Conservation (phyloP, 2,329 filamentous ascomycete species). For the Fusarium avenaceum region DNA sequence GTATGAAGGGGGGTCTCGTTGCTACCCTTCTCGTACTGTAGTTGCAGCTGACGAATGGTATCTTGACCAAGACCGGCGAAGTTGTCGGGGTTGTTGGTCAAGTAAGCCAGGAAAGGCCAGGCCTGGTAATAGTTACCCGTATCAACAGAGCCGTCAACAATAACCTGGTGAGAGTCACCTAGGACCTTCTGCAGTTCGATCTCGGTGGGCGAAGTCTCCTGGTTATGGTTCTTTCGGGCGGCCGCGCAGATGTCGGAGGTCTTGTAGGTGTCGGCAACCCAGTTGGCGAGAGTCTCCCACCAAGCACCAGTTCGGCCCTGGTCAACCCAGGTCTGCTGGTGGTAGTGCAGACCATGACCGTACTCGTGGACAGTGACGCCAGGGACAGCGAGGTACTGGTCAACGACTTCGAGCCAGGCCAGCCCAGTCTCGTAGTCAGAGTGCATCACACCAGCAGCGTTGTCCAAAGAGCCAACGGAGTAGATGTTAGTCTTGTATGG, state of each 20-base stretch:
- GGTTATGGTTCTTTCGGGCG: conserved; percentile 54
- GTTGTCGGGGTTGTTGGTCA: conserved; percentile 63
- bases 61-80: conserved; percentile 58
- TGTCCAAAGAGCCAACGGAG: conserved; percentile 53
- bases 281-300: conserved; percentile 67
- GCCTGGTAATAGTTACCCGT: conserved; percentile 66
- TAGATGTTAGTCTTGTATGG: conserved; percentile 64
- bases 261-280: conserved; percentile 63
- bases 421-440: conserved; percentile 57
- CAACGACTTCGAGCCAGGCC: conserved; percentile 60
- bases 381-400: conserved; percentile 54
- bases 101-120: conserved; percentile 64
- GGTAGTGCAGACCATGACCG: conserved; percentile 63
- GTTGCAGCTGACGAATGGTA: conserved; percentile 60
- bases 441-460: conserved; percentile 60
- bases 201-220: conserved; percentile 42
- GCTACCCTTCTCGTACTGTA: conserved; percentile 59
- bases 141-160: conserved; percentile 60
- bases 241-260: conserved; percentile 60
- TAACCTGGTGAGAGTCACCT: conserved; percentile 61
- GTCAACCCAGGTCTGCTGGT: conserved; percentile 59
- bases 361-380: conserved; percentile 63
- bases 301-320: conserved; percentile 62
- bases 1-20: conserved; percentile 65
- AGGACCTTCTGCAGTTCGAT: conserved; percentile 59